These are phyloP conservation scores for Suillus spraguei DNA, from an alignment of 768 basidiomycete species.

Conservation along the genomic window DNA sequence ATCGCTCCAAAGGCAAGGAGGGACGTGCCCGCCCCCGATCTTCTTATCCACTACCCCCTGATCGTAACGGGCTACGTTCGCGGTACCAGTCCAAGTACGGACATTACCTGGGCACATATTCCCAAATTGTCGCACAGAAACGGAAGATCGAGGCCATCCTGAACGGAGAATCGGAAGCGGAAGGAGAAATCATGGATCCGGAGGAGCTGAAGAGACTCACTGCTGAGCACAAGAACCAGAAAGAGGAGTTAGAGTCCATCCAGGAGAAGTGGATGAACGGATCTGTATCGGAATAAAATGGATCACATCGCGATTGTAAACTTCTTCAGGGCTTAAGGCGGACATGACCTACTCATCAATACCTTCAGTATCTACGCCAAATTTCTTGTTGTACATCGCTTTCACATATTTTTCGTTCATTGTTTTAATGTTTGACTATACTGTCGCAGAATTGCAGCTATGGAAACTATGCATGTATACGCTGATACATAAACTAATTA, in stretches of 20 bases:
- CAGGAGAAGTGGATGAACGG: slow-evolving; percentile 38
- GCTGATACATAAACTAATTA: slow-evolving; percentile 11
- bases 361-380: slow-evolving; percentile 5
- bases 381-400: slow-evolving; percentile 5
- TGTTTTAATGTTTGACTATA: neutral
- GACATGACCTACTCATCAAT: slow-evolving; percentile 2
- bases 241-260: slow-evolving; percentile 58
- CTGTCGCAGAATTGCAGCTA: slow-evolving; percentile 5
- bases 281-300: slow-evolving; percentile 19
- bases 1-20: slow-evolving; percentile 20
- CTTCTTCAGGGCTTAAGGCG: neutral
- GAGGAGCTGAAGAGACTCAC: slow-evolving; percentile 53
- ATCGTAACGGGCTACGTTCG: slow-evolving; percentile 53
- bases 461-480: slow-evolving; percentile 10
- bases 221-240: slow-evolving; percentile 45
- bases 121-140: slow-evolving; percentile 51
- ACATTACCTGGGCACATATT: slow-evolving; percentile 51
- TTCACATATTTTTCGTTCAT: slow-evolving; percentile 7
- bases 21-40: slow-evolving; percentile 33
- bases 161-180: slow-evolving; percentile 55
- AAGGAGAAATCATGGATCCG: slow-evolving; percentile 52
- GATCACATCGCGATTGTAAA: neutral
- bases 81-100: slow-evolving; percentile 55
- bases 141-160: slow-evolving; percentile 55
- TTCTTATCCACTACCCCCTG: slow-evolving; percentile 41